Evolutionary conservation across 441 rosid species (phyloP).

Genomic region (Metrosideros polymorpha): DNA sequence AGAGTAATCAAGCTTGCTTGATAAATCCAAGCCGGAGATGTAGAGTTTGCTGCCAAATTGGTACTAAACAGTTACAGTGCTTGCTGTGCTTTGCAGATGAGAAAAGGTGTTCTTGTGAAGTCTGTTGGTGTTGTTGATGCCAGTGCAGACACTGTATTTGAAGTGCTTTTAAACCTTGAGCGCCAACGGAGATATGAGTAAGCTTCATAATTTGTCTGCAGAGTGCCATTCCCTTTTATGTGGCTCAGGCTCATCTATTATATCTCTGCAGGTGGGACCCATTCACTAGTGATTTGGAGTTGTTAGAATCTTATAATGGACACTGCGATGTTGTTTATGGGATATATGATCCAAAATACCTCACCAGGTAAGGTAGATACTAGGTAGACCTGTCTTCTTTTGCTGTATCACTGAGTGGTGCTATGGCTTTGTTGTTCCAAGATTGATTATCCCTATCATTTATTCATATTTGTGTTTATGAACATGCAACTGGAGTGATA

Average conservation of each 20-base stretch:
- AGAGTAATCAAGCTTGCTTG: neutral
- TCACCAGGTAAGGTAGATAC: slow-evolving; percentile 48
- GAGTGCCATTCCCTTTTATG: slow-evolving; percentile 3
- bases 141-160: slow-evolving; percentile 84
- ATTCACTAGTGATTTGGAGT: slow-evolving; percentile 85
- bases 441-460: neutral
- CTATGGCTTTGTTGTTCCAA: neutral
- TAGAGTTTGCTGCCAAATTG: neutral
- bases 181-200: slow-evolving; percentile 88
- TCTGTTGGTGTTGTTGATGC: slow-evolving; percentile 90
- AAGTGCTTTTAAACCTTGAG: slow-evolving; percentile 70
- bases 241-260: slow-evolving; percentile 16
- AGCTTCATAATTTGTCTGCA: slow-evolving; percentile 19
- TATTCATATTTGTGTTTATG: neutral
- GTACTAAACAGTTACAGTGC: neutral
- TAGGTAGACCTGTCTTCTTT: neutral
- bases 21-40: neutral
- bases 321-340: slow-evolving; percentile 88
- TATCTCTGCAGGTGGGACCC: slow-evolving; percentile 86
- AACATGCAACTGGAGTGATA: neutral
- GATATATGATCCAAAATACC: slow-evolving; percentile 74
- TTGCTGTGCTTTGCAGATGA: slow-evolving; percentile 35
- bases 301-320: slow-evolving; percentile 83
- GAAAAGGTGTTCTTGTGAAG: slow-evolving; percentile 82
- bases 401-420: neutral